Evolutionary conservation across 2,329 filamentous ascomycete species (phyloP).

Genomic region (Exophiala phaeomuriformis): DNA sequence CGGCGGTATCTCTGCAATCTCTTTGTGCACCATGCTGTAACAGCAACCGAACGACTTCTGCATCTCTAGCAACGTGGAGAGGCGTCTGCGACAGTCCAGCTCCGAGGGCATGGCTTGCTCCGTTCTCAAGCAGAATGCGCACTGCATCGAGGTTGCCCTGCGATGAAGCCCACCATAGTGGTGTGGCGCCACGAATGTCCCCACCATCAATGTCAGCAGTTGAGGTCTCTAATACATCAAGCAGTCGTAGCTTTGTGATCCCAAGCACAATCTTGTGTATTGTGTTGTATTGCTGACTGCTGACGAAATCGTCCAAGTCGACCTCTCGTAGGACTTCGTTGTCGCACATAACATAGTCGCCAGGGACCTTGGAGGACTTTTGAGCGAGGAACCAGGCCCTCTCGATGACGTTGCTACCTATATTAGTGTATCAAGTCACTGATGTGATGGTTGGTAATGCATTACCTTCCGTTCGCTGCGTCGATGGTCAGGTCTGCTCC

Average conservation of each 20-base stretch:
- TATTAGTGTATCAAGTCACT: background rate
- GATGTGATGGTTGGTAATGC: background rate
- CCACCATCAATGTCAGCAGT: conserved; percentile 3
- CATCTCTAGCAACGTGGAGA: conserved; percentile 4
- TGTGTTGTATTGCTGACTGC: conserved; percentile 5
- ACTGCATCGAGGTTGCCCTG: conserved; percentile 3
- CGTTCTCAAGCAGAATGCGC: conserved; percentile 1
- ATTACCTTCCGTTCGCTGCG: conserved; percentile 1
- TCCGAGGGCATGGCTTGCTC: background rate
- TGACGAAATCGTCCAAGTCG: conserved; percentile 6
- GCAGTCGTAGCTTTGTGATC: conserved; percentile 1
- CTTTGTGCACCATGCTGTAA: conserved; percentile 22
- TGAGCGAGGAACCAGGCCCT: conserved; percentile 5
- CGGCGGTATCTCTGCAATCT: conserved; percentile 10
- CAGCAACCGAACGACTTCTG: conserved; percentile 23
- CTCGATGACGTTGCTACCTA: conserved; percentile 6
- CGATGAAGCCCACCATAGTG: conserved; percentile 7
- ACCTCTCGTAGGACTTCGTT: conserved; percentile 4
- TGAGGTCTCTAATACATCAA: background rate
- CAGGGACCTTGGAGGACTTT: background rate
- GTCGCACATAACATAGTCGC: conserved; percentile 1
- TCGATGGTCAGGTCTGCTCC: conserved; percentile 6
- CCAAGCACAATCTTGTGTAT: conserved; percentile 8
- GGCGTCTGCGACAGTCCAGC: background rate
- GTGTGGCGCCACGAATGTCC: conserved; percentile 1